Evolutionary conservation across 208 protist genomes (phyloP).

Genomic region (Borovskyia barvae): DNA sequence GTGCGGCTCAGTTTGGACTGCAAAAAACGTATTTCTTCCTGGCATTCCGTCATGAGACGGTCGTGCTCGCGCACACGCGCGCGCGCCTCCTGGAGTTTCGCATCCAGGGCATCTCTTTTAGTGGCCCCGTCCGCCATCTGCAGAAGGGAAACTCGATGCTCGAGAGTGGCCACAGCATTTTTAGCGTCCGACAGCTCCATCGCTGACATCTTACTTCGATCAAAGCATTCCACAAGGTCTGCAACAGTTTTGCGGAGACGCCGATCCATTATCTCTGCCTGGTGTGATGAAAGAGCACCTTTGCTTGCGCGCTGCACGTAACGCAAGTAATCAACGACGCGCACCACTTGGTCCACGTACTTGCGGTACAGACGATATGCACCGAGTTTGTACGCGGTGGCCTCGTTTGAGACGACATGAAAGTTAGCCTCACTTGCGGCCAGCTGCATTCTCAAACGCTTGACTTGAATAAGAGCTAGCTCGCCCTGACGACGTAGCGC

Average conservation of each 20-base stretch:
- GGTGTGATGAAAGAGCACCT: conserved; percentile 63
- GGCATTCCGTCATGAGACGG: conserved; percentile 49
- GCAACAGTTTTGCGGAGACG: conserved; percentile 42
- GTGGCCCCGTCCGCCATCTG: conserved; percentile 23
- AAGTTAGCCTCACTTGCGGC: conserved; percentile 85
- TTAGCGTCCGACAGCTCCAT: conserved; percentile 57
- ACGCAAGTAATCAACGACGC: conserved; percentile 80
- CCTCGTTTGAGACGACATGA: conserved; percentile 85
- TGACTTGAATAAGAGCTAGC: conserved; percentile 71
- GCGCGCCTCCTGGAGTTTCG: conserved; percentile 42
- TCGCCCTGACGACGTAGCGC: conserved; percentile 76
- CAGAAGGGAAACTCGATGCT: conserved; percentile 59
- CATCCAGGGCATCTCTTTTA: conserved; percentile 45
- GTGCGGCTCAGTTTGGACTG: conserved; percentile 52
- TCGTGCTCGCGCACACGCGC: conserved; percentile 49
- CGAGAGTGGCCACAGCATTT: conserved; percentile 44
- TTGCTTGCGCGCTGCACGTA: conserved; percentile 56
- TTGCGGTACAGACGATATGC: conserved; percentile 82
- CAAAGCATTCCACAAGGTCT: conserved; percentile 39
- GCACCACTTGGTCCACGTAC: conserved; percentile 73
- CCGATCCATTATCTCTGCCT: conserved; percentile 66
- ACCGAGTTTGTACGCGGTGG: conserved; percentile 74
- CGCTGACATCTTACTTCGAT: conserved; percentile 38
- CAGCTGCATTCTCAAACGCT: conserved; percentile 70
- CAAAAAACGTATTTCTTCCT: conserved; percentile 60